Evolutionary conservation across 345 rosid species (phyloP), one percentile per base, ranked within the genome.

Genomic region (Euphorbia tirucalli): DNA sequence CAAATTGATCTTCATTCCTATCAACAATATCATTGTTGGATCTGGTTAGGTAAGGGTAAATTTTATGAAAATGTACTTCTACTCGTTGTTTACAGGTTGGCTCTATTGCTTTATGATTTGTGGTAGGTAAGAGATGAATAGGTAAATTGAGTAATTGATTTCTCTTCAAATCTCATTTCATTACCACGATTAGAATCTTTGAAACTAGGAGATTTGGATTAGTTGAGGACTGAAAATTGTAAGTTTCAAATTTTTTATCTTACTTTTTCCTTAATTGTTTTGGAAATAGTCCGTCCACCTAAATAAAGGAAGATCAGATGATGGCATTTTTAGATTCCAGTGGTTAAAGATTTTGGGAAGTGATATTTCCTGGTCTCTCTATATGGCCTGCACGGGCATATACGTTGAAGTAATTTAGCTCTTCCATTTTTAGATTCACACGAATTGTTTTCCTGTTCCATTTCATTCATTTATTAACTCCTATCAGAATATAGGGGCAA

Each of bases 21-120:
- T 74, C 66, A 74, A 74, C 72, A 74, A 59, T 44, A 74, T 68
- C 77, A 50, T 74, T 22, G 77, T 68, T 25, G 72, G 72, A 27
- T 68, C 72, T 50, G 19, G 1, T 74, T 68, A 48, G 65, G 55
- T 73, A 35, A 43, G 22, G 39, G n/a, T 3, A 3, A 35, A 7
- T 3, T 35, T 7, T 35, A 35, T 19, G 22, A 13, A 15, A 37
- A 21, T 5, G 48, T 11, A 19, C 1, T 7, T 63, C 18, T 63
- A n/a, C 11, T 63, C 14, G n/a, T 3, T 35, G 7, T n/a, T 61
- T 37, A 31, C 13, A 61, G 41, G 1, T 16, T 22, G 60, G 28
- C 28, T 56, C 21, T 22, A 24, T 56, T 56, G 19, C 16, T 57
- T 3, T 27, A 35, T 11, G 18, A 11, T 61, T 32, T 35, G 18